Base-by-base conservation (phyloP, 306 rosid genomes). In the Cicer arietinum region DNA sequence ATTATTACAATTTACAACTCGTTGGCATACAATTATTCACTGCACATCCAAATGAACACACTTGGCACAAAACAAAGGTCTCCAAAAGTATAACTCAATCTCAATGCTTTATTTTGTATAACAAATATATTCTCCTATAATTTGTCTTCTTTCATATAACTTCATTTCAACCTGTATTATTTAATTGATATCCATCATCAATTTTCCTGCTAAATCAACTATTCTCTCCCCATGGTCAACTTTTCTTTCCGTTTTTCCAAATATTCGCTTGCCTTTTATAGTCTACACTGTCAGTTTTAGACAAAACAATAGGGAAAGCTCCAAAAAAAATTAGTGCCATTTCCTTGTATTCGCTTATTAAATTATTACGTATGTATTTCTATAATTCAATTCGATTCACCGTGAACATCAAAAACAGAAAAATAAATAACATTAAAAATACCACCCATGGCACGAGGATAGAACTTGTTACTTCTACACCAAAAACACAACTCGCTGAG, bases 1-100 rank as follows among this genome's bases (percentile, higher is more conserved):
- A 39, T 46, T 6, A 70, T 47, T 20, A 63, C 20, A 75, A 46
- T 16, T 56, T 48, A 54, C 35, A 74, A 74, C 22, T 13, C 6
- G 1, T 2, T 43, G 11, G 1, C 10, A 54, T 44, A 73, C 56
- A 50, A 14, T 13, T n/a, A 30, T 35, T 51, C 59, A 42, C 35
- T 76, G 59, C 48, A 50, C 67, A 67, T 53, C 62, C 45, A 68
- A 74, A 51, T 14, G 40, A 47, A 58, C 67, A 57, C 71, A 65
- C 71, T 47, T 39, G 18, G 9, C 75, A 40, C 20, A 64, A 57
- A 82, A 67, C 57, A 41, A 56, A 59, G 47, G 71, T 50, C 37
- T 44, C 79, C 51, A 48, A 75, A 54, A 63, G 56, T 65, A 65
- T 25, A 25, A 25, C 35, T 25, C 35, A 25, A 39, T 39, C 42